A percentile compares a stretch with the other conserved stretches of the same genome.
Conservation (phyloP, 805 yeast genomes). For the Pichia kluyveri region DNA sequence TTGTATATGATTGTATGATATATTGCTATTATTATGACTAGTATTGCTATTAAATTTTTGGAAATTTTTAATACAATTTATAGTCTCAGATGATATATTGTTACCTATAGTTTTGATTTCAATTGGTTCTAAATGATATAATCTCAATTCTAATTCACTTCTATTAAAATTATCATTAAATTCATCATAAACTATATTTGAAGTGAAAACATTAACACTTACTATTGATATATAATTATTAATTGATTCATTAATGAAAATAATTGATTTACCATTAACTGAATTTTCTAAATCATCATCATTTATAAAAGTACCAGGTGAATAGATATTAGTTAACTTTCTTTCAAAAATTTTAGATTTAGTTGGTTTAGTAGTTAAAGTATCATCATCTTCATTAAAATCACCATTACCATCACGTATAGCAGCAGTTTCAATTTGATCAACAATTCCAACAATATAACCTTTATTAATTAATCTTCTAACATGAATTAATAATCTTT, state of each 20-base stretch:
- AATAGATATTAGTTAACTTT: slow-evolving; percentile 59
- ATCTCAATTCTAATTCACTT: slow-evolving; percentile 64
- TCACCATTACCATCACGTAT: slow-evolving; percentile 19
- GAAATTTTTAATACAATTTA: slow-evolving; percentile 16
- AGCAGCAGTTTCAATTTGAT: slow-evolving; percentile 76
- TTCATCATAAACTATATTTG: slow-evolving; percentile 64
- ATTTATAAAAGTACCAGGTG: slow-evolving; percentile 77
- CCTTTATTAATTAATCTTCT: slow-evolving; percentile 66
- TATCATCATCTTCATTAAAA: slow-evolving; percentile 37
- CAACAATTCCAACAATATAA: slow-evolving; percentile 76
- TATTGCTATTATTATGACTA: not conserved
- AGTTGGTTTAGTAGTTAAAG: slow-evolving; percentile 35
- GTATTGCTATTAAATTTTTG: not conserved
- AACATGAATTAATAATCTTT: slow-evolving; percentile 63
- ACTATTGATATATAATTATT: slow-evolving; percentile 35
- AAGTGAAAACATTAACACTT: slow-evolving; percentile 64
- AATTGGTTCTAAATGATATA: slow-evolving; percentile 65
- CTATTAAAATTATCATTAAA: slow-evolving; percentile 53
- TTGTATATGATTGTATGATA: not conserved
- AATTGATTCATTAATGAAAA: slow-evolving; percentile 32
- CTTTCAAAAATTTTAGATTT: slow-evolving; percentile 54
- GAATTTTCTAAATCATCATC: slow-evolving; percentile 24
- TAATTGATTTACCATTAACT: slow-evolving; percentile 32
- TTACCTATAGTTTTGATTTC: slow-evolving; percentile 51
- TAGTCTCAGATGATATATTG: slow-evolving; percentile 26